phyloP scores from a whole-genome alignment of 1,284 basidiomycete genomes.

The Irpex sp. region DNA sequence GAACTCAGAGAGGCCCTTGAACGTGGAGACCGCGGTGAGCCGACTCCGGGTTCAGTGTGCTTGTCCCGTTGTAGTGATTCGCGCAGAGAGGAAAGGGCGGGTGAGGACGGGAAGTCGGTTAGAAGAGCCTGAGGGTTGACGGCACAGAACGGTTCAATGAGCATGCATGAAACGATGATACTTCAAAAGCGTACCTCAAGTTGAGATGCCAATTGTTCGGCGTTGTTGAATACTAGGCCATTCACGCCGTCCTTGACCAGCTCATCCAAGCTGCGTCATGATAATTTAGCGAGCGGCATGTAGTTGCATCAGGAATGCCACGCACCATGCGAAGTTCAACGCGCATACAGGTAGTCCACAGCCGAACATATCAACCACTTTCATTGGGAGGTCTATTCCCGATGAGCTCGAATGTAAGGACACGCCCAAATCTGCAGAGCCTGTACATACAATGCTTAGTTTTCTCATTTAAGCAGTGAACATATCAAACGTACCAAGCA shows the following conservation, averaged over 20 bases:
- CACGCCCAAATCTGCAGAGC: constrained; percentile 90
- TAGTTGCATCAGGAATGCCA: constrained; percentile 1
- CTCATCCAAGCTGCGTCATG: constrained; percentile 73
- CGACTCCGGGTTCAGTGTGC: constrained; percentile 5
- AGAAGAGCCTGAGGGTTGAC: constrained; percentile 36
- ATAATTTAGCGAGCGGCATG: background rate
- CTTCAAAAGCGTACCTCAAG: constrained; percentile 52
- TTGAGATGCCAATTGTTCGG: constrained; percentile 67
- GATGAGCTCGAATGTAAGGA: constrained; percentile 91
- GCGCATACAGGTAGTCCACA: constrained; percentile 93
- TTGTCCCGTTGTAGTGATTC: constrained; percentile 32
- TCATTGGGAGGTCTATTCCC: constrained; percentile 95
- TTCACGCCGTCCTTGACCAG: constrained; percentile 83
- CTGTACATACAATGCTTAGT: constrained; percentile 33
- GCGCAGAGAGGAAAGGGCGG: constrained; percentile 46
- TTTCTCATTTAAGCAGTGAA: background rate
- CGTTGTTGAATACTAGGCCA: constrained; percentile 75
- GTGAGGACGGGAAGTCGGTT: constrained; percentile 54
- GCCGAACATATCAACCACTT: constrained; percentile 99
- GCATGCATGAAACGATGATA: constrained; percentile 8
- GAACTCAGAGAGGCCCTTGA: background rate
- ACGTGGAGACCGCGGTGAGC: constrained; percentile 2
- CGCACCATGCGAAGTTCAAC: constrained; percentile 81
- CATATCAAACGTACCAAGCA: constrained; percentile 54
- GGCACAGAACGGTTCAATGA: background rate